Base-by-base conservation (phyloP, 2,329 filamentous ascomycete species). In the Volutella citrinella region DNA sequence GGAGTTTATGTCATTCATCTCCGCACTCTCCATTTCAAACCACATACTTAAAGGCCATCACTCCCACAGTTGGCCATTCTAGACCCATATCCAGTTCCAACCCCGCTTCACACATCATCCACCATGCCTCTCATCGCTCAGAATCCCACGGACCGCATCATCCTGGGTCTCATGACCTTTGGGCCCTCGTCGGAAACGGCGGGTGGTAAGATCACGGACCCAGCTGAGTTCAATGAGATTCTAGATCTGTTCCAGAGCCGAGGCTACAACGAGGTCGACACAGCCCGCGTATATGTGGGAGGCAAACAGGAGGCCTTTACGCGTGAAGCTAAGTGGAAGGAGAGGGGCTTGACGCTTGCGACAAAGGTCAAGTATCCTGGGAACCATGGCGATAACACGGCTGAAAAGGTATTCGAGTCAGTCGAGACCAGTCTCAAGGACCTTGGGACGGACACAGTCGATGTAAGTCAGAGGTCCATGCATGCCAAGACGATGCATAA, bases 151-250 rank as follows among this genome's bases (percentile, higher is more conserved):
- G 74, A 82, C 45, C 77, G 84, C 44, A 70, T 88, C 52, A 87
- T 95, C 69, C 79, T 95, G 23, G 87, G 88, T 46, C 73, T 89
- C 34, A 93, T 94, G 88, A 90, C 84, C 55, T 89, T 88, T 66
- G 85, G 84, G 19, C 79, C 85, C 4, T 75, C 78, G 37, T 75
- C 78, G 37, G 70, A 72, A 38, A 48, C 56, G 10, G 49, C 56
- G 10, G 87, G 85, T 21, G 86, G 83, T 27, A 80, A 87, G 27
- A 80, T 95, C 54, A 90, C 85, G 9, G 66, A 71, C 35, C 19
- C 72, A 3, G 60, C 78, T 38, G 82, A 84, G 26, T 88, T 82
- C 67, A 85, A 82, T 49, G 76, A 76, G 49, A 75, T 76, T 26
- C 77, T 95, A 22, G 83, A 91, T 56, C 71, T 82, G 45, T 80